Conservation (phyloP, 345 rosid genomes). For the Ricinus communis region DNA sequence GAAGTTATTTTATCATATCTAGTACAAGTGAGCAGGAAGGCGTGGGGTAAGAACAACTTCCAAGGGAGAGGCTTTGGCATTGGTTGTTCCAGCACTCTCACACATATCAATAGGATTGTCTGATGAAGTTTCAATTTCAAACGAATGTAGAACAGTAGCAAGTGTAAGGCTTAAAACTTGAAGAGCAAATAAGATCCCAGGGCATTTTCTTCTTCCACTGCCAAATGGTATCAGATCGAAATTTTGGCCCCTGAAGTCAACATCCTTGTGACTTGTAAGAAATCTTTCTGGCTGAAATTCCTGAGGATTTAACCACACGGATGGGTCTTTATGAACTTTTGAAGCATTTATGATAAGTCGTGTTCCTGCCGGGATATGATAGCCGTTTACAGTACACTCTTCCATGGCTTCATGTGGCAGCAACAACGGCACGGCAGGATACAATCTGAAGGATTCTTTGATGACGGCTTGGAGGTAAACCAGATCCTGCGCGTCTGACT, state of each 20-base stretch:
- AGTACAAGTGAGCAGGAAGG: slow-evolving; percentile 3
- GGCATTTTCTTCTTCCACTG: slow-evolving; percentile 18
- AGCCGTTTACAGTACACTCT: slow-evolving; percentile 13
- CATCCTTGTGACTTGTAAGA: slow-evolving; percentile 3
- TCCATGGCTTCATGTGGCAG: neutral
- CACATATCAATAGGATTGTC: slow-evolving; percentile 24
- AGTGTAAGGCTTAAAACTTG: slow-evolving; percentile 9
- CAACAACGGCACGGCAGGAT: slow-evolving; percentile 11
- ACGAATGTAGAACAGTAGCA: slow-evolving; percentile 5
- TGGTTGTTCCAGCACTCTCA: slow-evolving; percentile 22
- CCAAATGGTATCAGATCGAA: slow-evolving; percentile 16
- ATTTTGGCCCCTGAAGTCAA: slow-evolving; percentile 12
- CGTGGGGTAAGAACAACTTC: slow-evolving; percentile 29
- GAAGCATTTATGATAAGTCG: neutral
- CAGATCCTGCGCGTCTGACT: slow-evolving; percentile 20
- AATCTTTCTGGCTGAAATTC: slow-evolving; percentile 21
- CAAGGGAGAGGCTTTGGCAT: slow-evolving; percentile 18
- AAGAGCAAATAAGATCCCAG: slow-evolving; percentile 15
- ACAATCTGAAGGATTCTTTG: slow-evolving; percentile 28
- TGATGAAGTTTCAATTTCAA: neutral
- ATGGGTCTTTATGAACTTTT: slow-evolving; percentile 20
- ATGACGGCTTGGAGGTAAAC: slow-evolving; percentile 27
- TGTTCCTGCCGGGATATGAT: slow-evolving; percentile 17
- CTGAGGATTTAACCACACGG: neutral
- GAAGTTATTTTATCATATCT: neutral